Conservation (phyloP, 176 grass and related monocot genomes). For the Bonia amplexicaulis region DNA sequence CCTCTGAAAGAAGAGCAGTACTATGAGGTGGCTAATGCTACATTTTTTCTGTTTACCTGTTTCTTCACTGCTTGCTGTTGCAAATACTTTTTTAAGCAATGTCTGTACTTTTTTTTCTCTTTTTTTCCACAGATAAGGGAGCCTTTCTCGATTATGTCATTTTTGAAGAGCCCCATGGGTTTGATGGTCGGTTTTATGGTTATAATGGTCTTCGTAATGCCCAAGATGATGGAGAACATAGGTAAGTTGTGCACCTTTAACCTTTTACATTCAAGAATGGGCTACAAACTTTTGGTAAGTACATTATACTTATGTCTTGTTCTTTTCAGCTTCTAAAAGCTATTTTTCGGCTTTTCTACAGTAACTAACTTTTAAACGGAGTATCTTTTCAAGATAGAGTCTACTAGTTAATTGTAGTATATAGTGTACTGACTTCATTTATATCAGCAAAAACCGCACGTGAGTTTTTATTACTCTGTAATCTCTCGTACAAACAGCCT, state of each 20-base stretch:
- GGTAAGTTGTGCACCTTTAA: constrained; percentile 27
- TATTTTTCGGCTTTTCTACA: no score
- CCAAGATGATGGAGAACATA: constrained; percentile 93
- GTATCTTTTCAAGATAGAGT: no score
- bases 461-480: no score
- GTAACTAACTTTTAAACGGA: no score
- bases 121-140: constrained; percentile 62
- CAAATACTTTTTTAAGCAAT: constrained; percentile 9
- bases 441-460: no score
- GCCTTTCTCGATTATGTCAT: constrained; percentile 78
- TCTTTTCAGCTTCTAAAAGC: no score
- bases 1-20: constrained; percentile 89
- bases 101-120: background rate
- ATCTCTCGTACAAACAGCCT: no score
- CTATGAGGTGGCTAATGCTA: constrained; percentile 63
- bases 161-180: constrained; percentile 98
- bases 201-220: constrained; percentile 80
- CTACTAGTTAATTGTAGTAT: no score
- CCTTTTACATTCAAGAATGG: background rate
- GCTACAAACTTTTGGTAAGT: background rate
- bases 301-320: background rate
- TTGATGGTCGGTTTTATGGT: constrained; percentile 93
- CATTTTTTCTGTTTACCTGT: background rate
- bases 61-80: constrained; percentile 2
- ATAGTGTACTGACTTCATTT: no score